Base-by-base conservation (phyloP, 352 stramenopile genomes). In the Pythium aphanidermatum region DNA sequence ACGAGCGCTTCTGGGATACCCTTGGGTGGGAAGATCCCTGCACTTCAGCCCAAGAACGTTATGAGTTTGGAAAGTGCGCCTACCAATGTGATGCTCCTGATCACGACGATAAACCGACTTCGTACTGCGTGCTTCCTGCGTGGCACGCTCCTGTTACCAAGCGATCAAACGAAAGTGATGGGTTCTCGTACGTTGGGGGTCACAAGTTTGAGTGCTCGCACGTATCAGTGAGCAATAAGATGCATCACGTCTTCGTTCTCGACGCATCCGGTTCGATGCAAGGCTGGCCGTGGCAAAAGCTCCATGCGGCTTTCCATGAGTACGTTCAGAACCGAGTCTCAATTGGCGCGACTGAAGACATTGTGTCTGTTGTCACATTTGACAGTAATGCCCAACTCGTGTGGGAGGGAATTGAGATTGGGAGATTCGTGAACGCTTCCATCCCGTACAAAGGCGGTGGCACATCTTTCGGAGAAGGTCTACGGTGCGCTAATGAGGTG, bases 181-280 rank as follows among this genome's bases (percentile, higher is more conserved):
- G 63, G 0, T 82, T 70, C 32, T 70, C 77, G 34, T 83, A 83
- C 28, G 67, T 86, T 0, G 41, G 56, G 12, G 72, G 81, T 7
- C 78, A 91, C 62, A 69, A 86, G 46, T 90, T 93, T 44, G 63
- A 78, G 29, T 89, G 81, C 48, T 78, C 72, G 33, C 82, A 93
- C 27, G 41, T 70, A 14, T 51, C 70, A 0, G 66, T 51, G 17
- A 65, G 63, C 12, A 68, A 60, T 10, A 70, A 80, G 33, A 72
- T 78, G 50, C 78, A 93, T 30, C 81, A 91, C 30, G 60, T 93
- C 3, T 87, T 93, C 27, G 74, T 93, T 32, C 34, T 92, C n/a
- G 81, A 93, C 40, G 66, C 58, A 31, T 91, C 81, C 9, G 75
- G 76, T 0, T 93, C 81, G 17, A 93, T 93, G 78, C 38, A 19